Conservation (phyloP, 371 early-diverging fungal species). For the Batkoa obscura region DNA sequence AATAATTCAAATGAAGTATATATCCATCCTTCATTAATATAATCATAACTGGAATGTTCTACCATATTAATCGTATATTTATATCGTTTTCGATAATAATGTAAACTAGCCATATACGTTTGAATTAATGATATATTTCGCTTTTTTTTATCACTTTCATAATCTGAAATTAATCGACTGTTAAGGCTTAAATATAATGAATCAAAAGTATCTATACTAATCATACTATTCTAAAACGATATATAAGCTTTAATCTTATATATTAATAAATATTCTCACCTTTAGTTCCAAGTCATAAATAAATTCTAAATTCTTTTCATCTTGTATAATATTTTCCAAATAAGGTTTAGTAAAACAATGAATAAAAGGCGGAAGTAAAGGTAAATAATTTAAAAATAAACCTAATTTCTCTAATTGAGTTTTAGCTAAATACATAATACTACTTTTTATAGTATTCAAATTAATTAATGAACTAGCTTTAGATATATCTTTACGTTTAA, state of each 20-base stretch:
- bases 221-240: too few species aligned
- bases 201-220: slow-evolving; percentile 1
- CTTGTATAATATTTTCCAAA: too few species aligned
- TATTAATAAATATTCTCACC: too few species aligned
- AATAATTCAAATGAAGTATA: too few species aligned
- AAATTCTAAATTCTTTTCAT: too few species aligned
- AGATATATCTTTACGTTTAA: slow-evolving; percentile 14
- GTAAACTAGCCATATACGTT: neutral
- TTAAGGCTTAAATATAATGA: neutral
- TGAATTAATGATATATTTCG: neutral
- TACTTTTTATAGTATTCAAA: slow-evolving; percentile 55
- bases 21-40: neutral
- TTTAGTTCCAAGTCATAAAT: too few species aligned
- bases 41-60: neutral
- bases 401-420: slow-evolving; percentile 60
- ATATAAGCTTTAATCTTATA: too few species aligned
- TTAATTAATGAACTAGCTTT: slow-evolving; percentile 21
- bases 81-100: neutral
- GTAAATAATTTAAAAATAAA: slow-evolving; percentile 27
- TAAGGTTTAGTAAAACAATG: neutral
- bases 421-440: slow-evolving; percentile 50
- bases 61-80: neutral
- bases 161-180: neutral
- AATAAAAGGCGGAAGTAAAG: slow-evolving; percentile 26
- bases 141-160: neutral